phyloP scores from a whole-genome alignment of 2,329 filamentous ascomycete genomes.

The Epichloe glyceriae region DNA sequence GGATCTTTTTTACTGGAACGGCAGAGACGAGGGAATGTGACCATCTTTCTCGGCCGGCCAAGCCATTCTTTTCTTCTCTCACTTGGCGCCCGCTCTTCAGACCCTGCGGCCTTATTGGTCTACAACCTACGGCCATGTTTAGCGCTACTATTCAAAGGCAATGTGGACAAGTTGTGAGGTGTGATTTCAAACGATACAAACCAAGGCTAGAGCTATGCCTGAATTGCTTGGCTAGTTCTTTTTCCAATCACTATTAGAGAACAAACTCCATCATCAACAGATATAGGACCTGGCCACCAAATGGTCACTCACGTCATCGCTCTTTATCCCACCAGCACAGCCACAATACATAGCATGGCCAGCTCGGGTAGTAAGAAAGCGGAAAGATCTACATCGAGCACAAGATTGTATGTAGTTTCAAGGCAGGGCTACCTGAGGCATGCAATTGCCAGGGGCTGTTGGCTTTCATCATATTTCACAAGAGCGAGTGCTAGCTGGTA shows the following conservation, averaged over 20 bases:
- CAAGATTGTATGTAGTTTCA: neutral
- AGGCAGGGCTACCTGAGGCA: slow-evolving; percentile 1
- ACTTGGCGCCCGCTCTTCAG: neutral
- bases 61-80: neutral
- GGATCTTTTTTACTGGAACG: neutral
- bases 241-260: neutral
- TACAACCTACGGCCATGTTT: neutral
- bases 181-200: neutral
- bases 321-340: neutral
- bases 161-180: neutral
- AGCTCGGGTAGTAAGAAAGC: neutral
- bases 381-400: neutral
- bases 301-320: too few relatives aligned
- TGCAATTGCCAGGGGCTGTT: slow-evolving; percentile 2
- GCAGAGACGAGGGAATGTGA: neutral
- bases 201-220: neutral
- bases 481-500: neutral
- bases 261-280: neutral
- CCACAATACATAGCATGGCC: neutral
- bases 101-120: neutral
- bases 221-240: neutral
- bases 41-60: slow-evolving; percentile 5
- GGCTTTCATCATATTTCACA: neutral
- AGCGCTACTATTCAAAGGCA: neutral
- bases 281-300: too few relatives aligned